Conservation (phyloP, 2,329 filamentous ascomycete genomes). For the Fusarium verrucosum region DNA sequence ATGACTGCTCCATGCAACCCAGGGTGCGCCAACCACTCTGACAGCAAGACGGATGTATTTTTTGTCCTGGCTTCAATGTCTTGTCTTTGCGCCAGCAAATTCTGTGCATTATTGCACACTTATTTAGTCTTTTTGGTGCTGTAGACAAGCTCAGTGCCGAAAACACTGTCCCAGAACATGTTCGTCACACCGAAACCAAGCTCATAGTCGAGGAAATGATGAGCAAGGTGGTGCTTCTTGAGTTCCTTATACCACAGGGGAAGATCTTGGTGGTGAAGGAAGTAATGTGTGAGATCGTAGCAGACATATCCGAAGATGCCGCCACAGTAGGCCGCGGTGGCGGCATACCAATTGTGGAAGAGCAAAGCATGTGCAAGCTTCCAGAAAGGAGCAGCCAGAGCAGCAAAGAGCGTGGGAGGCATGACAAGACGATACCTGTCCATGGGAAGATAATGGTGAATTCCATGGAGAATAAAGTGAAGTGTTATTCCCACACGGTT, state of each 20-base stretch:
- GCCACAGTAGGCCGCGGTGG: conserved; percentile 81
- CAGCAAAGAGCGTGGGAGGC: conserved; percentile 88
- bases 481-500: conserved; percentile 85
- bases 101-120: conserved; percentile 4
- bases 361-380: conserved; percentile 86
- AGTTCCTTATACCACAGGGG: conserved; percentile 88
- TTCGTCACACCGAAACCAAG: conserved; percentile 97
- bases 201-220: conserved; percentile 98
- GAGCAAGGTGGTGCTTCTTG: conserved; percentile 97
- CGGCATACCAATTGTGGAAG: conserved; percentile 85
- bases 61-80: conserved; percentile 4
- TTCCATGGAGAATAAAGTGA: conserved; percentile 94
- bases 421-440: conserved; percentile 97
- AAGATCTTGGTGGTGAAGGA: conserved; percentile 93
- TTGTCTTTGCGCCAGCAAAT: neutral
- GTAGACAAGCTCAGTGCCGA: conserved; percentile 80
- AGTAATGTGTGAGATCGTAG: conserved; percentile 98
- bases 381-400: conserved; percentile 90
- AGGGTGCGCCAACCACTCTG: conserved; percentile 32
- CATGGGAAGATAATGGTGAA: conserved; percentile 99
- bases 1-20: conserved; percentile 35
- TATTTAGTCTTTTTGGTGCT: conserved; percentile 49
- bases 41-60: conserved; percentile 32
- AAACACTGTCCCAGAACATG: conserved; percentile 93
- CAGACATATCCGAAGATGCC: conserved; percentile 95